Conservation (phyloP, 73 alveolate genomes). For the Symbiodinium natans region DNA sequence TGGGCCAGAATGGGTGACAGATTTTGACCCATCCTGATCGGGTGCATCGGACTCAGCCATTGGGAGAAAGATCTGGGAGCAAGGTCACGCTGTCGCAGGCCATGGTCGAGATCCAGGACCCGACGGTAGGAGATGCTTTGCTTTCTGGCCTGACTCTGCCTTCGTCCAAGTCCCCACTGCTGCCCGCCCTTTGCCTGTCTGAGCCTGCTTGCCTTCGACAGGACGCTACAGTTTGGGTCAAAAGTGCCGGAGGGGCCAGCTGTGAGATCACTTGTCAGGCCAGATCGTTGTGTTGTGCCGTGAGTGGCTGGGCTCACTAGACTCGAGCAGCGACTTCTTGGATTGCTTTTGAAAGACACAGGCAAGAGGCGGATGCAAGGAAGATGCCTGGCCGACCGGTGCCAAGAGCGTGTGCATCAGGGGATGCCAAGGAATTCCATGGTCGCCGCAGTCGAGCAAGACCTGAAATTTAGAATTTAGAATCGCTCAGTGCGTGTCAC, state of each 20-base stretch:
- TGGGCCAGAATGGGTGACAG: not conserved
- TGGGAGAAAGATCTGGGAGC: no score
- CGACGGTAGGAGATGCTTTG: no score
- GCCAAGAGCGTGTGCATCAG: not conserved
- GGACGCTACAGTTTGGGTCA: not conserved
- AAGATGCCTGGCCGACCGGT: constrained; percentile 10
- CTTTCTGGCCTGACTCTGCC: no score
- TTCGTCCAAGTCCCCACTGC: no score
- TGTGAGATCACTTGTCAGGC: constrained; percentile 7
- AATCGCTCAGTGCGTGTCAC: no score
- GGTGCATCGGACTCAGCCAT: not conserved
- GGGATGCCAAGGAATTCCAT: no score
- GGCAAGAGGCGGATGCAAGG: constrained; percentile 25
- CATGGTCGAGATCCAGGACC: constrained; percentile 8
- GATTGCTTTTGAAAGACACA: no score
- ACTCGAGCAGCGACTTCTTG: not conserved
- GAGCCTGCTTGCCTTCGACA: no score
- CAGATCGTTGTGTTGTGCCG: not conserved
- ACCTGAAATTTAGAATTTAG: no score
- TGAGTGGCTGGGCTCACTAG: not conserved
- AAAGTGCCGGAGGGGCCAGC: constrained; percentile 3
- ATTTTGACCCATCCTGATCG: not conserved
- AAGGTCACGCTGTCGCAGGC: not conserved
- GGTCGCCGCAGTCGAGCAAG: no score
- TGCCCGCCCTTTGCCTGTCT: no score